A percentile compares a stretch with the other conserved stretches of the same genome.
Conservation (phyloP, 345 rosid genomes). For the Mercurialis annua region DNA sequence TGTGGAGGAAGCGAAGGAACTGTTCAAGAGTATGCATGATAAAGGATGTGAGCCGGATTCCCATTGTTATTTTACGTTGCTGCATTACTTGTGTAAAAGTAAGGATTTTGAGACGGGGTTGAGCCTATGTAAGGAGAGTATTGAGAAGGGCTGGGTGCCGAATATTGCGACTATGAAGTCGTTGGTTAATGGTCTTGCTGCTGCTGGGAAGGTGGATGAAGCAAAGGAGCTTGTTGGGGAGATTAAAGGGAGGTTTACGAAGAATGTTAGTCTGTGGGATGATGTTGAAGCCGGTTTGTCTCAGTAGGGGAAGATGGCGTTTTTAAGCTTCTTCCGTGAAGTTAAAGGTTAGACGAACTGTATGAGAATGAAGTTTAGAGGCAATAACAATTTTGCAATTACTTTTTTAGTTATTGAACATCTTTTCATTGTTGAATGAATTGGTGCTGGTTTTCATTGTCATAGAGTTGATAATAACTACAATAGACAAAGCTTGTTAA, state of each 20-base stretch:
- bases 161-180: constrained; percentile 53
- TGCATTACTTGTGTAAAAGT: constrained; percentile 55
- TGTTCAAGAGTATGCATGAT: constrained; percentile 57
- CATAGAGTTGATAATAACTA: neutral
- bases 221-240: constrained; percentile 50
- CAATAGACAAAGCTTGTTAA: neutral
- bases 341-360: neutral
- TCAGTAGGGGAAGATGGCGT: constrained; percentile 27
- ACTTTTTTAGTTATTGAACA: neutral
- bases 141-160: constrained; percentile 73
- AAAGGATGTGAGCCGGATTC: constrained; percentile 50
- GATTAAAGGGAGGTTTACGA: constrained; percentile 56
- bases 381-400: constrained; percentile 1
- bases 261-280: constrained; percentile 56
- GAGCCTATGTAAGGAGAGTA: constrained; percentile 52
- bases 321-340: constrained; percentile 2
- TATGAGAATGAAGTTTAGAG: neutral
- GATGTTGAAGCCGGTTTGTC: constrained; percentile 76
- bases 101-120: constrained; percentile 62
- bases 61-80: constrained; percentile 50
- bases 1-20: constrained; percentile 56
- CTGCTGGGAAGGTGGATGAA: constrained; percentile 48
- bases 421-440: neutral
- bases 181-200: constrained; percentile 61
- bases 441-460: neutral